Evolutionary conservation across 495 filamentous ascomycete genomes (phyloP), one percentile per base, ranked within the genome.

Genomic region (Bombardia bombarda): DNA sequence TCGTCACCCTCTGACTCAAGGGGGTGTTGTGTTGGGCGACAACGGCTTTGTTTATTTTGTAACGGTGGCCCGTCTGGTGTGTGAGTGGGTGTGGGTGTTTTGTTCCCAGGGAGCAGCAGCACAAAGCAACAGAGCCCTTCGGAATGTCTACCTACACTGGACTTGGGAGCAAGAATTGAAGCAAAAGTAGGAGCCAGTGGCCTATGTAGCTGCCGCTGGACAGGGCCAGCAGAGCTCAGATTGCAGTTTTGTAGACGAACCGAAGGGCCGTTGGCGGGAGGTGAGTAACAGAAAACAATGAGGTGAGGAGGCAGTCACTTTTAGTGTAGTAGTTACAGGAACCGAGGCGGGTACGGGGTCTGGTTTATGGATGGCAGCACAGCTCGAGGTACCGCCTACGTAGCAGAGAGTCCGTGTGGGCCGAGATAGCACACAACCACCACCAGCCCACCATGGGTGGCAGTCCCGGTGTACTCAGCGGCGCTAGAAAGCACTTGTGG

Each of bases 331-430:
- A 38, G n/a, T n/a, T n/a, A n/a, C n/a, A n/a, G n/a, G n/a, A n/a
- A n/a, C n/a, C n/a, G n/a, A n/a, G n/a, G n/a, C n/a, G n/a, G n/a
- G n/a, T n/a, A n/a, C n/a, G n/a, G n/a, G n/a, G n/a, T n/a, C n/a
- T n/a, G n/a, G n/a, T n/a, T n/a, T n/a, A n/a, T n/a, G n/a, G n/a
- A n/a, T n/a, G n/a, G n/a, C n/a, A n/a, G n/a, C n/a, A n/a, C n/a
- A n/a, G n/a, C n/a, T n/a, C n/a, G n/a, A n/a, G n/a, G n/a, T n/a
- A n/a, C n/a, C n/a, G n/a, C n/a, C n/a, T n/a, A n/a, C n/a, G n/a
- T n/a, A n/a, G n/a, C n/a, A n/a, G n/a, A n/a, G 23, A 43, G 43
- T 40, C 43, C 35, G 41, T 50, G 41, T 50, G 47, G 41, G 47
- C 47, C 36, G 35, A 40, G 41, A 50, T 44, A 40, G 46, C 36